Conservation (phyloP, 495 filamentous ascomycete species). For the Penicillium flavigenum region DNA sequence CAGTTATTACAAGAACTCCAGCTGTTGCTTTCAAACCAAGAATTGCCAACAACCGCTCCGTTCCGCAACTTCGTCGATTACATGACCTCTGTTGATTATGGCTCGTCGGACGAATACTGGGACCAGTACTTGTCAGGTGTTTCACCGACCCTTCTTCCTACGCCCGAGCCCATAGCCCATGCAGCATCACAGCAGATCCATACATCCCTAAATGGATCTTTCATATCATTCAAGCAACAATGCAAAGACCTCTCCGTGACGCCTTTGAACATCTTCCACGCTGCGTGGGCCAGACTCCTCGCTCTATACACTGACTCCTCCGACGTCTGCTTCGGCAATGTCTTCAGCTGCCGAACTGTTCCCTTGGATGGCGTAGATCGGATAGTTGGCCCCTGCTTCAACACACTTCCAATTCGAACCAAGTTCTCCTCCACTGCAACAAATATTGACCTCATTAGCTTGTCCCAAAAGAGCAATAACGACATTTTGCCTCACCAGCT, state of each 20-base stretch:
- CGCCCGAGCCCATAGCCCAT: constrained; percentile 9
- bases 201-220: constrained; percentile 25
- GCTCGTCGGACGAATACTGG: constrained; percentile 62
- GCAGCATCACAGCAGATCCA: constrained; percentile 24
- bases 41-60: constrained; percentile 36
- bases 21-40: constrained; percentile 39
- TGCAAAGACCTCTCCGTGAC: constrained; percentile 56
- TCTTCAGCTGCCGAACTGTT: constrained; percentile 70
- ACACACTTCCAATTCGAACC: constrained; percentile 71
- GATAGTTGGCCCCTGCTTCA: constrained; percentile 81
- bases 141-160: constrained; percentile 44
- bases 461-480: constrained; percentile 57
- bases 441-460: constrained; percentile 52
- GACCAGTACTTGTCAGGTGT: constrained; percentile 47
- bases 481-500: constrained; percentile 63
- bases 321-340: constrained; percentile 81
- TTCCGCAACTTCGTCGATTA: constrained; percentile 46
- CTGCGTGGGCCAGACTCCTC: constrained; percentile 65
- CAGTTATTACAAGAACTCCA: constrained; percentile 66
- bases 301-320: constrained; percentile 46
- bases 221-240: constrained; percentile 46
- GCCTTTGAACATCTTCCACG: constrained; percentile 63
- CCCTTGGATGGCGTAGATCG: constrained; percentile 61
- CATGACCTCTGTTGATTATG: constrained; percentile 37
- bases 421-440: constrained; percentile 38